phyloP scores from a whole-genome alignment of 495 filamentous ascomycete genomes.

The Sordaria brevicollis region DNA sequence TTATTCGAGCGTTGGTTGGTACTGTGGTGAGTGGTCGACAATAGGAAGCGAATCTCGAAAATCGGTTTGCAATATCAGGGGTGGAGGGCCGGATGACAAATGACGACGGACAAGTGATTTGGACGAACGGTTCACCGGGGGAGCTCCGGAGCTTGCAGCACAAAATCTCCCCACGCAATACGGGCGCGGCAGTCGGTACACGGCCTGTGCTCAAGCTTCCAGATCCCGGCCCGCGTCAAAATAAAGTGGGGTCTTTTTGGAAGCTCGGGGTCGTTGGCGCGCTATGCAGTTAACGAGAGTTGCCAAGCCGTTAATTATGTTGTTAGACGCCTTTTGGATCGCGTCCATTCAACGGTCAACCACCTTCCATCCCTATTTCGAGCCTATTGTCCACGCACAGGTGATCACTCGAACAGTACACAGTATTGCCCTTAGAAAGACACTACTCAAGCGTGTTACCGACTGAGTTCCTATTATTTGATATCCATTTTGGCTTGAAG shows the following conservation, averaged over 20 bases:
- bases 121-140: neutral
- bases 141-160: neutral
- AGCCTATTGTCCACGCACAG: neutral
- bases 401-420: neutral
- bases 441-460: neutral
- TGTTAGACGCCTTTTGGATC: neutral
- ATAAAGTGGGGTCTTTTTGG: neutral
- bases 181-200: neutral
- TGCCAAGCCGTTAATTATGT: neutral
- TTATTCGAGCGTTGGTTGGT: constrained; percentile 1
- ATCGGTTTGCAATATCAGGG: neutral
- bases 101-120: neutral
- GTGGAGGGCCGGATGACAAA: neutral
- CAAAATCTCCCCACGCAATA: neutral
- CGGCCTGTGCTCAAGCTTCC: neutral
- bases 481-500: neutral
- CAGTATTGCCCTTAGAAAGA: neutral
- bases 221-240: neutral
- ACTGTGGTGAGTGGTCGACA: neutral
- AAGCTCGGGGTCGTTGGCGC: neutral
- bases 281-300: neutral
- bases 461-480: neutral
- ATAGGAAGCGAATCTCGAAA: neutral
- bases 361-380: neutral
- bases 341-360: neutral